Evolutionary conservation across 129 eudicot genomes (phyloP), one percentile per base, ranked within the genome.

Genomic region (Flaveria sonorensis): DNA sequence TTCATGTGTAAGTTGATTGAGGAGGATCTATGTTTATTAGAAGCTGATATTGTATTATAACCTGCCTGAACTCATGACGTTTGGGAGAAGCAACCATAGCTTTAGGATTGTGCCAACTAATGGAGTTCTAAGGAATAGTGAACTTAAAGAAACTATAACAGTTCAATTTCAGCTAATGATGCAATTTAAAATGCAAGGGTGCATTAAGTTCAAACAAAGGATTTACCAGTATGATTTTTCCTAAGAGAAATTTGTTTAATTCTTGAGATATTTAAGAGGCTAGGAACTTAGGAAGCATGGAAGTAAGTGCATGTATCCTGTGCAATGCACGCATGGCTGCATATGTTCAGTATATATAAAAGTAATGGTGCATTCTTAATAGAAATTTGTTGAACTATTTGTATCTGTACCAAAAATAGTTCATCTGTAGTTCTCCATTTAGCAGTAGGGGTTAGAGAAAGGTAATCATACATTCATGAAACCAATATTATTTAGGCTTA

Each of bases 141-240:
- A 6, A 15, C 46, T 30, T 52, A 16, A 16, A 42, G 57, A 61
- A 43, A 45, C 19, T 23, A 61, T 16, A 42, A 2, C 71, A 45
- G 15, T 40, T 57, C 55, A 56, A 19, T 52, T 73, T 42, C 14
- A 56, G 77, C 52, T 30, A 53, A 45, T 46, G 23, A 70, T 24
- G 62, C 39, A n/a, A 26, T 11, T 26, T 11, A 10, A 50, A 26
- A 28, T 52, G 32, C 4, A 46, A 72, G 77, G 57, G 52, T 16
- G 16, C 45, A 60, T 32, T 60, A 60, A 8, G 39, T 24, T 24
- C 32, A n/a, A 10, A 19, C 23, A 52, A 6, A 26, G 3, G 39
- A 7, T 48, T 18, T 26, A 30, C 7, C 11, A 9, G 16, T n/a
- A 8, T 69, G 57, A 20, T 45, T 19, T 20, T 11, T 68, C 9